Evolutionary conservation across 1,139 yeast species (phyloP), one percentile per base, ranked within the genome.

Genomic region (Hyphopichia fennica): DNA sequence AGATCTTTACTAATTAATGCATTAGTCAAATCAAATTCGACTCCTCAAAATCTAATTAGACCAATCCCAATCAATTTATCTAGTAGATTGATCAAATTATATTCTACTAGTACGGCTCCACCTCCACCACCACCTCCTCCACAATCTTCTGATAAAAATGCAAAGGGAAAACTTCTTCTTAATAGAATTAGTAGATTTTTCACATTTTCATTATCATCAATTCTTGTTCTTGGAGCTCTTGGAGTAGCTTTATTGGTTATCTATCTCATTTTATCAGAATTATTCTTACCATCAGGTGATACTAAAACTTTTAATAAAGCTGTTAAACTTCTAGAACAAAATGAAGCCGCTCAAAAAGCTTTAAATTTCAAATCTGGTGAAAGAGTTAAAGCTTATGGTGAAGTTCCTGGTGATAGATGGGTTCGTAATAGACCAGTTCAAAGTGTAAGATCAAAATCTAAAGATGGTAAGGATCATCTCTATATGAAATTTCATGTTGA

Each of bases 271-370:
- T 77, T 87, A 15, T 76, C 87, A 3, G 97, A 90, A 58, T 67
- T 90, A 34, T 80, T 89, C 50, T 77, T 91, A 43, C 96, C 97
- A 8, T 84, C 95, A 0, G 96, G 96, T 20, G 97, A 90, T 58
- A 91, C 96, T 1, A 85, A 85, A 50, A 81, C 95, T 2, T 90
- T 90, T 70, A 90, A 90, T 65, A 79, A 88, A 53, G 95, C 96
- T 2, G 90, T 90, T 27, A 77, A 81, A 30, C 67, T 87, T 53
- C 79, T 89, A 29, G 91, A 90, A 58, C 71, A 81, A 46, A 87
- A 85, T 58, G 77, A 75, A 39, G 66, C 63, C 29, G 85, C 87
- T 7, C 84, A 83, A 52, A 65, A 71, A 49, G 59, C 82, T 29
- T 69, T 91, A 40, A 77, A 79, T 8, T 72, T 84, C 45, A 61